A percentile compares a stretch with the other conserved stretches of the same genome.
These are phyloP conservation scores for Trichoderma brevicompactum DNA, from an alignment of 2,329 filamentous ascomycete genomes.

Conservation along the genomic window DNA sequence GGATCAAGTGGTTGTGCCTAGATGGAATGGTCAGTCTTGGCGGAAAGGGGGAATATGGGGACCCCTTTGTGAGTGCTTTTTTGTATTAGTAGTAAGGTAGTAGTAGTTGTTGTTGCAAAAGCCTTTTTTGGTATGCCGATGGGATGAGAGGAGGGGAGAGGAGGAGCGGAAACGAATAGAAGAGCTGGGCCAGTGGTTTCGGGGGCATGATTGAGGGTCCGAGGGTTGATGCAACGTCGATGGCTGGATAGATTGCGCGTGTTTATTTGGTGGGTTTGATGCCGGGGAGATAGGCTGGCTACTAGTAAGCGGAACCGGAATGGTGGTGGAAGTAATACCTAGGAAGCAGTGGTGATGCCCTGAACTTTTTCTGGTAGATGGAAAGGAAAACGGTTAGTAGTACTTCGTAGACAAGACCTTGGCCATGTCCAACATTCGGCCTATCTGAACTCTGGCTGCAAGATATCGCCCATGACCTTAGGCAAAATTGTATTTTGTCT, in stretches of 20 bases:
- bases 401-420: no score
- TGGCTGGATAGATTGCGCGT: not conserved
- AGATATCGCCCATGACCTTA: no score
- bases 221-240: not conserved
- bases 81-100: not conserved
- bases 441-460: no score
- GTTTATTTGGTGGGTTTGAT: not conserved
- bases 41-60: constrained; percentile 6
- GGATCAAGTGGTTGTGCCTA: not conserved
- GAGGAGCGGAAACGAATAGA: no score
- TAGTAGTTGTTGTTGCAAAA: not conserved
- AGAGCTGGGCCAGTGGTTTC: not conserved
- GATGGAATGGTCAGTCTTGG: constrained; percentile 11
- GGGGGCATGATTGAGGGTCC: not conserved
- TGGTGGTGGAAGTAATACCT: not conserved
- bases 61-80: no score
- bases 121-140: not conserved
- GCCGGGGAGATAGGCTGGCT: no score
- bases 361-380: no score
- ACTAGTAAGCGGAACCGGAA: not conserved
- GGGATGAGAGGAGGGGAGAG: not conserved
- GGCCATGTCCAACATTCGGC: no score
- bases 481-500: no score
- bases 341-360: not conserved
- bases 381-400: no score